These are phyloP conservation scores for Neofusicoccum laricinum DNA, from an alignment of 2,329 filamentous ascomycete species.

Conservation along the genomic window DNA sequence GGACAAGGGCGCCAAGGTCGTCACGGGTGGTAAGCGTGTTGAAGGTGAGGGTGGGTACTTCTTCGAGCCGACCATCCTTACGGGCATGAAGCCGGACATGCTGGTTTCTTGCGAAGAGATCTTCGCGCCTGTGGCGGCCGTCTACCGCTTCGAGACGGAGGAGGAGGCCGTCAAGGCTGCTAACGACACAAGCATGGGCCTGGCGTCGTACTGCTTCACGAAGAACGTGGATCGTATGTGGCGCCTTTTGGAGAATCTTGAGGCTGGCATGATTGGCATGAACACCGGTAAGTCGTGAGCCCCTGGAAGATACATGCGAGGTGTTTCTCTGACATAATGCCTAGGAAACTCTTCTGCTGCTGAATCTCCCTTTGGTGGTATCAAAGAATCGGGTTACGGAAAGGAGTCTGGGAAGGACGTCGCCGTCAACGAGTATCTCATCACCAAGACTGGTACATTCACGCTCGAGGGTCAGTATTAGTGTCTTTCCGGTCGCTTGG, in stretches of 20 bases:
- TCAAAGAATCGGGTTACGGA: conserved; percentile 62
- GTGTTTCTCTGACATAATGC: not conserved
- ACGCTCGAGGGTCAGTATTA: conserved; percentile 42
- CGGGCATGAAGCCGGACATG: conserved; percentile 30
- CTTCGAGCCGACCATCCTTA: conserved; percentile 29
- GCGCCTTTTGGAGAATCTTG: conserved; percentile 29
- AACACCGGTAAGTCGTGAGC: conserved; percentile 20
- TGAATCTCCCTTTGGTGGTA: conserved; percentile 60
- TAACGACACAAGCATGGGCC: conserved; percentile 38
- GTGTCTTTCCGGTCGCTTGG: not conserved
- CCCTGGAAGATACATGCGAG: too few relatives aligned
- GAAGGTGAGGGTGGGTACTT: conserved; percentile 36
- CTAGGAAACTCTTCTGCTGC: conserved; percentile 45
- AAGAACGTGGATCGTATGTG: conserved; percentile 37
- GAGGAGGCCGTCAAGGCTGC: conserved; percentile 38
- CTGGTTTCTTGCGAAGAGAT: conserved; percentile 38
- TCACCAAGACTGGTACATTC: conserved; percentile 60
- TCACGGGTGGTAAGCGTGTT: conserved; percentile 57
- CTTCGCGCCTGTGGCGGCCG: conserved; percentile 37
- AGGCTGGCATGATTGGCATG: conserved; percentile 34
- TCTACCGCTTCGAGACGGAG: conserved; percentile 37
- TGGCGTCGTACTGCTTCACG: conserved; percentile 39
- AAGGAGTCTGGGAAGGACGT: conserved; percentile 63
- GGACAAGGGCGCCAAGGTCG: conserved; percentile 60
- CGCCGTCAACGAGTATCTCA: conserved; percentile 55